A percentile compares a stretch with the other conserved stretches of the same genome.
Evolutionary conservation across 2,329 filamentous ascomycete species (phyloP).

Genomic region (Pseudogymnoascus sp.): DNA sequence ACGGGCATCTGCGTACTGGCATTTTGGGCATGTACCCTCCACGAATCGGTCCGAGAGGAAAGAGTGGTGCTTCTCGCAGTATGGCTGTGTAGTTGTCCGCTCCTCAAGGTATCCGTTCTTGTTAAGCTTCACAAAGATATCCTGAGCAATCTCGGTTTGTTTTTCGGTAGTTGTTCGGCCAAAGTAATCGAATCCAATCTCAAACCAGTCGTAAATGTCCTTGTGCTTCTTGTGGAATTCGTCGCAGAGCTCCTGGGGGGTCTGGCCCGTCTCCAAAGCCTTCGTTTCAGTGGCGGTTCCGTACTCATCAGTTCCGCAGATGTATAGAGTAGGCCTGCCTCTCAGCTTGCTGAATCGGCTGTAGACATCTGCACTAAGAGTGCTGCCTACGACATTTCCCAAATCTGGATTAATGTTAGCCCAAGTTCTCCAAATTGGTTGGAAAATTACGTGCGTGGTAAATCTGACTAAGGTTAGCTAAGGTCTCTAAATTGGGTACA

Average conservation of each 20-base stretch:
- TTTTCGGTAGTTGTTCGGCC: conserved; percentile 82
- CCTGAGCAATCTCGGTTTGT: conserved; percentile 88
- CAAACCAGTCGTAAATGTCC: conserved; percentile 92
- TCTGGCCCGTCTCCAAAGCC: conserved; percentile 78
- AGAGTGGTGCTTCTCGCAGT: conserved; percentile 68
- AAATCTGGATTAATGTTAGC: conserved; percentile 40
- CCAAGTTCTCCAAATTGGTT: not conserved
- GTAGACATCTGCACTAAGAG: conserved; percentile 83
- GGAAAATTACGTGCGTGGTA: too few species aligned
- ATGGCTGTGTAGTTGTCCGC: conserved; percentile 79
- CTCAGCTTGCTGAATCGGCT: conserved; percentile 73
- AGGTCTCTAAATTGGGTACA: too few species aligned
- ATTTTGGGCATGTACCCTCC: conserved; percentile 70
- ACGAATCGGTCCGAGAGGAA: conserved; percentile 84
- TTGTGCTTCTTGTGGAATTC: conserved; percentile 90
- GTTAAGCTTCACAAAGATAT: conserved; percentile 80
- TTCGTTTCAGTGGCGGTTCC: conserved; percentile 95
- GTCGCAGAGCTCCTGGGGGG: conserved; percentile 75
- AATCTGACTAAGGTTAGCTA: too few species aligned
- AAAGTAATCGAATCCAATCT: conserved; percentile 90
- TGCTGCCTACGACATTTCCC: conserved; percentile 80
- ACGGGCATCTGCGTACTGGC: conserved; percentile 61
- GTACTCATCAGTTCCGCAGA: conserved; percentile 90
- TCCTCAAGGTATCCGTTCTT: conserved; percentile 85
- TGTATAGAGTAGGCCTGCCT: conserved; percentile 69